Evolutionary conservation across 768 basidiomycete species (phyloP), one percentile per base, ranked within the genome.

Genomic region (Hortiboletus campestris): DNA sequence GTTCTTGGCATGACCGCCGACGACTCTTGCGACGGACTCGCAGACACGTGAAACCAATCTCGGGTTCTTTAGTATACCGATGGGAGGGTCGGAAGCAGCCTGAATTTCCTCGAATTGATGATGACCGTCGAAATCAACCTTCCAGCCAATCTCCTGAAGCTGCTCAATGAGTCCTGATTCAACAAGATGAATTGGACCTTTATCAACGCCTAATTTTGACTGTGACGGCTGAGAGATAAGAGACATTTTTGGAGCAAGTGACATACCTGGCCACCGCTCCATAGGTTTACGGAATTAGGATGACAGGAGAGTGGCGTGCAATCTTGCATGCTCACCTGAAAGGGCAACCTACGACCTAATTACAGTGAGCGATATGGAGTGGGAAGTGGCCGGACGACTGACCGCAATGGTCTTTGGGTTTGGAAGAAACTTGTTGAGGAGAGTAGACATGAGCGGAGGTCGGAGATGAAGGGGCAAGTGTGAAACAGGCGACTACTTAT

Each of bases 21-120:
- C 89, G 32, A 75, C 84, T 35, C 80, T 73, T n/a, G 90, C 85
- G 36, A 98, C 87, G 42, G 86, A 81, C 70, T 93, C 71, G 60
- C 83, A 85, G 41, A 98, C 95, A 16, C 81, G 80, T 25, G 89
- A 90, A 35, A 98, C 96, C 36, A 93, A 72, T 22, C 91, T 76
- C 11, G 96, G 94, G 69, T 95, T 94, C 80, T 91, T 96, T 60
- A 99, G 80, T 60, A 81, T 88, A 22, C 92, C 94, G 58, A 94
- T 89, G 13, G 90, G 89, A 31, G 91, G 87, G 39, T 72, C 65
- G 10, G 62, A 54, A 41, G 74, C 74, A 6, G 80, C 73, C 22
- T 78, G 75, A 60, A 92, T 81, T 42, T 86, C 86, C 69, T 91
- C 89, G 62, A 95, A 97, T 60, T 88, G 85, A 68, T 94, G 89